Conservation (phyloP, 1,284 basidiomycete genomes). For the Moesziomyces aphidis region DNA sequence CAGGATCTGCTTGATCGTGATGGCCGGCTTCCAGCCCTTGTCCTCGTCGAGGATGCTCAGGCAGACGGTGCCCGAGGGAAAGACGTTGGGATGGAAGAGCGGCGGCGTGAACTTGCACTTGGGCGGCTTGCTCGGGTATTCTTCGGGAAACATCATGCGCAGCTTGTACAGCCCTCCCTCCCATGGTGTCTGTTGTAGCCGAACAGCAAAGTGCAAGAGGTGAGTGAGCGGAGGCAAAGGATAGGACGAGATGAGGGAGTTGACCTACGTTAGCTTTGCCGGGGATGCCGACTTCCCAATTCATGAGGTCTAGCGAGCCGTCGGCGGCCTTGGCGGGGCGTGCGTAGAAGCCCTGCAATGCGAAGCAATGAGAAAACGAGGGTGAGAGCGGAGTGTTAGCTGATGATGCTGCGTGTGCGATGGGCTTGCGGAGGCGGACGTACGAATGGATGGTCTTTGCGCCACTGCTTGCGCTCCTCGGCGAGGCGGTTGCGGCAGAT, state of each 20-base stretch:
- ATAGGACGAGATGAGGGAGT: neutral
- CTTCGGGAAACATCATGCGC: constrained; percentile 75
- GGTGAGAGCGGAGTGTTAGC: constrained; percentile 1
- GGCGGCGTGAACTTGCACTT: constrained; percentile 99
- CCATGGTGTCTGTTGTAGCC: constrained; percentile 83
- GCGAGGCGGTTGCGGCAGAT: constrained; percentile 73
- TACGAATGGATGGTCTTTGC: constrained; percentile 98
- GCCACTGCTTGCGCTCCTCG: constrained; percentile 98
- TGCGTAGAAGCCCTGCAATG: constrained; percentile 89
- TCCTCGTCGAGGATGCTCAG: constrained; percentile 98
- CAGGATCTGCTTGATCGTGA: constrained; percentile 98
- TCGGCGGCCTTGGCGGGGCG: constrained; percentile 88
- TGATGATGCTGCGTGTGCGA: neutral
- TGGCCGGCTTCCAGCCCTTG: constrained; percentile 98
- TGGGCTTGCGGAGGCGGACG: constrained; percentile 68
- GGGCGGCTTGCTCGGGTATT: constrained; percentile 91
- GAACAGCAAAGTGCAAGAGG: neutral
- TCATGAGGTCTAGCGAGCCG: constrained; percentile 94
- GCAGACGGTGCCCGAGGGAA: constrained; percentile 98
- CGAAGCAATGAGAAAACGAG: neutral
- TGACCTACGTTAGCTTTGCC: constrained; percentile 68
- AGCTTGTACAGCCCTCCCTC: constrained; percentile 95
- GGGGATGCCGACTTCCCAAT: constrained; percentile 88
- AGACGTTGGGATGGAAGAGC: constrained; percentile 98
- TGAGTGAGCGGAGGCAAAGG: neutral